Conservation (phyloP, 805 yeast genomes). For the Maudiozyma turicensis region DNA sequence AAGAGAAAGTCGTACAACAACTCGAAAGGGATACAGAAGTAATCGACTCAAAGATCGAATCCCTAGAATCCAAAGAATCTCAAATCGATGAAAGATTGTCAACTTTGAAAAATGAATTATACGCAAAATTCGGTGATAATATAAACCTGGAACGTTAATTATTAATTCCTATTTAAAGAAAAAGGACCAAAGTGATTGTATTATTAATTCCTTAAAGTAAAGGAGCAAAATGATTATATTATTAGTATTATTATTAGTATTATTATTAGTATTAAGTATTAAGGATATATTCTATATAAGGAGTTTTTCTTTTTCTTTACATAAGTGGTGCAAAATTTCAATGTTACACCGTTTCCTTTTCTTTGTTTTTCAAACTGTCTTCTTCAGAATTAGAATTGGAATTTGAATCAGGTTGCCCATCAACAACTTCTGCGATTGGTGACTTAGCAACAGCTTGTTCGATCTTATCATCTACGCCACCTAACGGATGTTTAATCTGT, state of each 20-base stretch:
- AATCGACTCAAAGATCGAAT: conserved; percentile 41
- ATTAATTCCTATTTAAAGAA: background rate
- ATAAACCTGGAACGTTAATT: conserved; percentile 67
- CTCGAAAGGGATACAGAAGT: conserved; percentile 53
- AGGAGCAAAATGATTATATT: background rate
- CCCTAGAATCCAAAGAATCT: conserved; percentile 38
- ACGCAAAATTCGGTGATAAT: conserved; percentile 81
- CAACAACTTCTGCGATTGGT: background rate
- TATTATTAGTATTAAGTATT: background rate
- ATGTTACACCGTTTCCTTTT: background rate
- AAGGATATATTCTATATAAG: background rate
- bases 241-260: background rate
- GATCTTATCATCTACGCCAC: conserved; percentile 30
- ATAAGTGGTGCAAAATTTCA: background rate
- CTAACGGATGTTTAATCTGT: conserved; percentile 3
- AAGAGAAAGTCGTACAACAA: conserved; percentile 53
- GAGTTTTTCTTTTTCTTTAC: too few relatives aligned
- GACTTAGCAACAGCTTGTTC: conserved; percentile 1
- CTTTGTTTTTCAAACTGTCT: background rate
- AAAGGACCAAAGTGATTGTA: background rate
- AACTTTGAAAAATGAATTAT: conserved; percentile 60
- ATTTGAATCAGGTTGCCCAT: conserved; percentile 1
- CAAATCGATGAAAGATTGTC: conserved; percentile 45
- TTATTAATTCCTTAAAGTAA: background rate
- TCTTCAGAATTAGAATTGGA: background rate